Conservation (phyloP, 2,329 filamentous ascomycete species). For the Aspergillus ochraceus region DNA sequence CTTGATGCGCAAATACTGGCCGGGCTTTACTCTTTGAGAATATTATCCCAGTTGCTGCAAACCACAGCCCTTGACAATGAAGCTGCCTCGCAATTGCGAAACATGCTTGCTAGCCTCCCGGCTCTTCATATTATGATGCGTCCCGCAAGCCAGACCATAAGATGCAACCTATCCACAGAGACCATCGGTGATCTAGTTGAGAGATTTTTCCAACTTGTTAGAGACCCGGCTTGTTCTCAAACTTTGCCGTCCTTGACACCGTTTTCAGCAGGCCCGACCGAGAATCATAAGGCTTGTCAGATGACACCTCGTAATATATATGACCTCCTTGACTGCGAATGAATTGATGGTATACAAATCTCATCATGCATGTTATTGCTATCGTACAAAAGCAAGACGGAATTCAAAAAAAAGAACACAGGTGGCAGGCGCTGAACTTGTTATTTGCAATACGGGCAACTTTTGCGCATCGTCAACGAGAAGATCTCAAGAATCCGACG, state of each 20-base stretch:
- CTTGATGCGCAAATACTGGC: conserved; percentile 62
- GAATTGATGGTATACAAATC: not conserved
- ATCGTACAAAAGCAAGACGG: not conserved
- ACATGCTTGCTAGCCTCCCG: conserved; percentile 28
- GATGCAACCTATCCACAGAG: conserved; percentile 9
- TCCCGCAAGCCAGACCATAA: conserved; percentile 23
- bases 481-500: conserved; percentile 72
- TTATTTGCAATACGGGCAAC: not conserved
- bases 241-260: not conserved
- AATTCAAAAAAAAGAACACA: not conserved
- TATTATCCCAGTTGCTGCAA: conserved; percentile 55
- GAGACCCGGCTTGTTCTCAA: not conserved
- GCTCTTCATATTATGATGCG: conserved; percentile 31
- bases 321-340: not conserved
- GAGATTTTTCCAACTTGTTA: conserved; percentile 1
- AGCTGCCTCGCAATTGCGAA: conserved; percentile 12
- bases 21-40: conserved; percentile 61
- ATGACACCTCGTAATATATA: not conserved
- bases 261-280: not conserved
- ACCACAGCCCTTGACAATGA: conserved; percentile 29
- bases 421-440: not conserved
- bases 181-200: conserved; percentile 8
- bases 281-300: not conserved
- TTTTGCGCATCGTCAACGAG: conserved; percentile 33
- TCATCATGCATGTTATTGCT: not conserved